Percentiles rank a stretch among this genome's conserved stretches.
Evolutionary conservation across 352 stramenopile genomes (phyloP).

Genomic region (Blastocystis sp.): DNA sequence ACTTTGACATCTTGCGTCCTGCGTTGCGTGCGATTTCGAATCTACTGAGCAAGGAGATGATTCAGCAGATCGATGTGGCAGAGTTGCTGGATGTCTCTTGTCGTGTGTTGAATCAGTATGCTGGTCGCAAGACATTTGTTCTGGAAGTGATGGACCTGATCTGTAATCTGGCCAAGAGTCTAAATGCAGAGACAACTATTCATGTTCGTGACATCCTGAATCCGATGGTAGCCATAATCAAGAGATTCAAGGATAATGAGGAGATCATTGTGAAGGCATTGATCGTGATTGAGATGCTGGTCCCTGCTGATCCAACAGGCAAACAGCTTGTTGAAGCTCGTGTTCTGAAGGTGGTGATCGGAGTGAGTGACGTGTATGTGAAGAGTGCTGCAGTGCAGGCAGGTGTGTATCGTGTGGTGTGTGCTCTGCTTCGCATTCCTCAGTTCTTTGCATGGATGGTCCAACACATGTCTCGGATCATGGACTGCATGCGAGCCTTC

Average conservation of each 20-base stretch:
- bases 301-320: constrained; percentile 27
- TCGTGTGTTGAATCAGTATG: constrained; percentile 46
- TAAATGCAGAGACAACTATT: constrained; percentile 29
- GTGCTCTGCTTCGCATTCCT: constrained; percentile 34
- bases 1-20: constrained; percentile 53
- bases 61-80: constrained; percentile 27
- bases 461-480: constrained; percentile 12
- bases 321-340: constrained; percentile 23
- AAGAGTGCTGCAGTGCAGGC: constrained; percentile 25
- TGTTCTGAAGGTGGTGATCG: constrained; percentile 17
- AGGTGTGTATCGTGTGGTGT: constrained; percentile 22
- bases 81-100: constrained; percentile 39
- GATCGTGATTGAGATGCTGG: constrained; percentile 56
- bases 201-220: constrained; percentile 49
- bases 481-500: constrained; percentile 42
- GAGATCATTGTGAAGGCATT: constrained; percentile 44
- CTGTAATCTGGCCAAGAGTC: constrained; percentile 50
- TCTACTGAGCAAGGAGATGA: constrained; percentile 58
- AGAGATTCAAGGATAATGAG: constrained; percentile 28
- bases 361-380: constrained; percentile 13
- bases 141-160: constrained; percentile 55
- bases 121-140: constrained; percentile 46
- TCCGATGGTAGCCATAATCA: constrained; percentile 36
- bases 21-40: constrained; percentile 46
- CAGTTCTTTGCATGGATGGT: constrained; percentile 31